Conservation (phyloP, 148 eudicot genomes). For the Polygonum maritimum region DNA sequence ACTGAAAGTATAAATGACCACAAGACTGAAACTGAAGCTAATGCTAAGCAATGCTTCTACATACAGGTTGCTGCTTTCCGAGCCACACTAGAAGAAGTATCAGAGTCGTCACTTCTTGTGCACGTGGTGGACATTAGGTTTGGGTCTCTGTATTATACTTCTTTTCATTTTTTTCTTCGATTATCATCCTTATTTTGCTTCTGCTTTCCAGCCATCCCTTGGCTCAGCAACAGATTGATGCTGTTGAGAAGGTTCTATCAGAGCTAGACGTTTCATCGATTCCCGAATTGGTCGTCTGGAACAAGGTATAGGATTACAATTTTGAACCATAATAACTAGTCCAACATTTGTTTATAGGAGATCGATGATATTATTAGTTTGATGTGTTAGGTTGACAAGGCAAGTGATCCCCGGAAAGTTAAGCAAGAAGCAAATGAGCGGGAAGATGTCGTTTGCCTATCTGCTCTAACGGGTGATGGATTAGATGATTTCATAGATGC, state of each 20-base stretch:
- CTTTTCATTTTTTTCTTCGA: background rate
- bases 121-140: slow-evolving; percentile 96
- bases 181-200: slow-evolving; percentile 9
- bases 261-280: slow-evolving; percentile 73
- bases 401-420: slow-evolving; percentile 55
- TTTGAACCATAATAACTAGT: background rate
- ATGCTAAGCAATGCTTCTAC: slow-evolving; percentile 10
- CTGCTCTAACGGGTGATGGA: slow-evolving; percentile 84
- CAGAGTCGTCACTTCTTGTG: slow-evolving; percentile 87
- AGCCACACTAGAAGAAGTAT: slow-evolving; percentile 93
- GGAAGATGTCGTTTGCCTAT: slow-evolving; percentile 66
- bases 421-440: slow-evolving; percentile 51
- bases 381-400: slow-evolving; percentile 62
- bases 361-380: background rate
- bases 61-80: slow-evolving; percentile 96
- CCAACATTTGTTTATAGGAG: slow-evolving; percentile 12
- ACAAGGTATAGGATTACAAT: slow-evolving; percentile 43
- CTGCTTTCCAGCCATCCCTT: slow-evolving; percentile 67
- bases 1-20: background rate
- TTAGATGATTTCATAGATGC: slow-evolving; percentile 74
- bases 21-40: background rate
- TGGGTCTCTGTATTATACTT: background rate
- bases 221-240: slow-evolving; percentile 79
- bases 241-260: slow-evolving; percentile 73
- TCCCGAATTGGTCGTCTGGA: slow-evolving; percentile 81